Base-by-base conservation (phyloP, 2,329 filamentous ascomycete genomes). In the Xylaria sp. region DNA sequence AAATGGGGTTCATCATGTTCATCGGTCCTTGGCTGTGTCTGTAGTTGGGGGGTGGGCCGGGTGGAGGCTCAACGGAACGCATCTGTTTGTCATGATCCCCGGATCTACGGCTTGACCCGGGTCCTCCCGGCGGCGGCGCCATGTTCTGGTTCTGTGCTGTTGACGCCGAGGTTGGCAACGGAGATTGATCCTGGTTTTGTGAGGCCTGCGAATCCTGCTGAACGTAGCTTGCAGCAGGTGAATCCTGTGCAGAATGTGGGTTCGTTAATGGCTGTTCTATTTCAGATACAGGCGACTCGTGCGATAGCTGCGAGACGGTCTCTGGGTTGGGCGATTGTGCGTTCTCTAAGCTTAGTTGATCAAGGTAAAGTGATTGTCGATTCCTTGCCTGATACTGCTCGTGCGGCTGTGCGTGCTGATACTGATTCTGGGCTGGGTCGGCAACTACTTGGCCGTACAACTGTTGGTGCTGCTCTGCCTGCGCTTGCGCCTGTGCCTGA, bases 221-320 rank as follows among this genome's bases (percentile, higher is more conserved):
- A 37, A 58, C 48, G 56, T 66, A 64, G 56, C 69, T 75, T 53
- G 76, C 66, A 50, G 74, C 71, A 21, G 78, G 73, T 9, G 76
- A 75, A n/a, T 70, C 68, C 58, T 78, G 77, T 44, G 71, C 67
- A 47, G 76, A 74, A 29, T 80, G 76, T 48, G 74, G 63, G 60
- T 73, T 74, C 74, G 66, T 24, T 38, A 43, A 44, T 43, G 64
- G 66, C 51, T 74, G 72, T 55, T 82, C 81, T 38, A 74, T 73
- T 58, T 85, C 82, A 39, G 75, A 73, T 17, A 78, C 68, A 34
- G 79, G 79, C 29, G 83, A 86, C 54, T 87, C 85, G 75, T 82
- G 78, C 66, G 85, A 87, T 61, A 84, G 68, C 69, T 86, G 83
- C 6, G 84, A 87, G 37, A 84, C 70, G 4, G 83, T 85, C 68